A percentile compares a stretch with the other conserved stretches of the same genome.
phyloP scores from a whole-genome alignment of 1,284 basidiomycete species.

The Ganoderma multipileum region DNA sequence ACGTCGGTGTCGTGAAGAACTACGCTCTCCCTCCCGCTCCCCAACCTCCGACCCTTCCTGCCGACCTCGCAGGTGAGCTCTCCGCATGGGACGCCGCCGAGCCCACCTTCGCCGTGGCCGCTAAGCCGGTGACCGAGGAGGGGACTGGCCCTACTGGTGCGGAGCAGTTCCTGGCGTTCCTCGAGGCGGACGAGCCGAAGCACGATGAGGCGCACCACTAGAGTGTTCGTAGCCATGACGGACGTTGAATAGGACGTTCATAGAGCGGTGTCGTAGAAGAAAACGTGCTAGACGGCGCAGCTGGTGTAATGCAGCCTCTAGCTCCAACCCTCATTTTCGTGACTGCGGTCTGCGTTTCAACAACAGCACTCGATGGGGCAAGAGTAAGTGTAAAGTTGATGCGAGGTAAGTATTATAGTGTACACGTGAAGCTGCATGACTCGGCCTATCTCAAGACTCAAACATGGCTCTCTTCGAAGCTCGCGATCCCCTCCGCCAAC shows the following conservation, averaged over 20 bases:
- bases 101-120: slow-evolving; percentile 58
- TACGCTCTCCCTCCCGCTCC: slow-evolving; percentile 76
- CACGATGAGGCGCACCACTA: slow-evolving; percentile 60
- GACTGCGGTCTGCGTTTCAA: too few relatives aligned
- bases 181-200: slow-evolving; percentile 67
- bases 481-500: slow-evolving; percentile 48
- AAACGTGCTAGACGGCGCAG: slow-evolving; percentile 25
- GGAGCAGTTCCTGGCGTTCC: slow-evolving; percentile 64
- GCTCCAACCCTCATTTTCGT: not conserved
- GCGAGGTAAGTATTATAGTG: not conserved
- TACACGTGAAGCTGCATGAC: not conserved
- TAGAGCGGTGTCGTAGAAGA: slow-evolving; percentile 14
- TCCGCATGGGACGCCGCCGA: slow-evolving; percentile 81
- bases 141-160: slow-evolving; percentile 49
- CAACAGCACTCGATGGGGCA: not conserved
- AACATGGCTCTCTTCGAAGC: slow-evolving; percentile 11
- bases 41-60: slow-evolving; percentile 71
- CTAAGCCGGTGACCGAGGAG: slow-evolving; percentile 38
- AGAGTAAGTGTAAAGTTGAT: not conserved
- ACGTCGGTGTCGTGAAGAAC: slow-evolving; percentile 80
- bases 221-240: slow-evolving; percentile 1
- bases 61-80: slow-evolving; percentile 84
- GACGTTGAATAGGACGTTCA: not conserved
- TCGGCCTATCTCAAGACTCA: not conserved
- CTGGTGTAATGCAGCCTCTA: slow-evolving; percentile 27